These are phyloP conservation scores for Zoysia matrella DNA, from an alignment of 202 grass and related monocot genomes.

Conservation along the genomic window DNA sequence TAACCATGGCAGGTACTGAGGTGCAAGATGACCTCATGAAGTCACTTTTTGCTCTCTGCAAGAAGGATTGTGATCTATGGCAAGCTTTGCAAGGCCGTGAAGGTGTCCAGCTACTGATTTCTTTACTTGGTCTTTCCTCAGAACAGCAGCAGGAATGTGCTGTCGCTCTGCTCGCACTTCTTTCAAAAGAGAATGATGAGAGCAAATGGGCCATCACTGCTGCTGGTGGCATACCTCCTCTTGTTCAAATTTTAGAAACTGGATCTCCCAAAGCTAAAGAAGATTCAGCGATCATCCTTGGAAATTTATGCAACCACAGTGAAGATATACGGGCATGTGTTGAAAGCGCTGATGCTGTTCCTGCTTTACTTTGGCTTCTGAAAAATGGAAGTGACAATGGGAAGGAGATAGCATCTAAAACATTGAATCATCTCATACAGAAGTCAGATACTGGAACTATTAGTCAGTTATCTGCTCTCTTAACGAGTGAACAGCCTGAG, in stretches of 20 bases:
- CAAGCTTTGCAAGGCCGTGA: constrained; percentile 97
- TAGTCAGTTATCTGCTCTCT: constrained; percentile 90
- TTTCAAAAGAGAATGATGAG: constrained; percentile 99
- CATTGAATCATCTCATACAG: constrained; percentile 96
- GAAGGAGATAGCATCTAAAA: constrained; percentile 99
- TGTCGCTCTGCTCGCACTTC: constrained; percentile 86
- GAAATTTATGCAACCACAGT: constrained; percentile 98
- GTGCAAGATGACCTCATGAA: constrained; percentile 91
- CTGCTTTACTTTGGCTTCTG: constrained; percentile 97
- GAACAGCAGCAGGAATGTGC: constrained; percentile 99
- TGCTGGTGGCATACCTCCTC: constrained; percentile 99
- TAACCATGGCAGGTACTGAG: constrained; percentile 95
- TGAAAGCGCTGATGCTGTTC: constrained; percentile 99
- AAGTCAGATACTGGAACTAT: constrained; percentile 99
- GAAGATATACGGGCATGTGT: constrained; percentile 99
- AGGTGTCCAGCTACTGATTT: constrained; percentile 96
- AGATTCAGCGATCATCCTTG: constrained; percentile 98
- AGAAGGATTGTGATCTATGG: constrained; percentile 92
- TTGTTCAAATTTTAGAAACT: constrained; percentile 99
- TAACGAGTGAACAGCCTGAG: constrained; percentile 98
- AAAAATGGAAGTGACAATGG: constrained; percentile 99
- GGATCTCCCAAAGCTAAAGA: constrained; percentile 98
- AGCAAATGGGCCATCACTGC: constrained; percentile 99
- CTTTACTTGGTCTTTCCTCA: constrained; percentile 96
- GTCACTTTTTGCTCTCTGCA: constrained; percentile 94